phyloP scores from a whole-genome alignment of 495 filamentous ascomycete species.

The Aspergillus sclerotioniger region DNA sequence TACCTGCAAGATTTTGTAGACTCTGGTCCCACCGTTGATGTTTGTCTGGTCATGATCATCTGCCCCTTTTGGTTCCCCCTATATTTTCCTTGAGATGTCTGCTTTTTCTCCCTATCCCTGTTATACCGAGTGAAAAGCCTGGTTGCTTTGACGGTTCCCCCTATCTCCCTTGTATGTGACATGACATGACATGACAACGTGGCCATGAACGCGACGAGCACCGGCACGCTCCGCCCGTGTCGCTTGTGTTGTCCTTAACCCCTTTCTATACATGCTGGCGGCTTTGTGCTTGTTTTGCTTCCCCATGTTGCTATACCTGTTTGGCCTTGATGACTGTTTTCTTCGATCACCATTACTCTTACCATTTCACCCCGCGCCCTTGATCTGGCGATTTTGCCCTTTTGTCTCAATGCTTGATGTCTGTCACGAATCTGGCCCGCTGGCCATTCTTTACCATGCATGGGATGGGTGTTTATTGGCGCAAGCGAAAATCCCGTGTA shows the following conservation, averaged over 20 bases:
- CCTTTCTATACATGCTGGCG: slow-evolving; percentile 12
- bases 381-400: slow-evolving; percentile 19
- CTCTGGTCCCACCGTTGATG: slow-evolving; percentile 18
- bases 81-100: neutral
- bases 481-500: slow-evolving; percentile 35
- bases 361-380: slow-evolving; percentile 13
- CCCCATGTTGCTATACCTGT: slow-evolving; percentile 19
- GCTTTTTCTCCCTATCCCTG: neutral
- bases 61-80: neutral
- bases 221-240: slow-evolving; percentile 16
- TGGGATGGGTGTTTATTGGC: slow-evolving; percentile 48
- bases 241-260: slow-evolving; percentile 14
- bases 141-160: slow-evolving; percentile 40
- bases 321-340: slow-evolving; percentile 13
- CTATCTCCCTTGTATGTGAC: slow-evolving; percentile 24
- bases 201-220: slow-evolving; percentile 26
- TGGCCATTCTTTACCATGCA: slow-evolving; percentile 42
- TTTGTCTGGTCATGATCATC: slow-evolving; percentile 20
- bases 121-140: slow-evolving; percentile 29
- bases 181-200: slow-evolving; percentile 24
- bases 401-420: slow-evolving; percentile 29
- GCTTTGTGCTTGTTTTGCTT: slow-evolving; percentile 23
- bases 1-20: slow-evolving; percentile 67
- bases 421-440: slow-evolving; percentile 37
- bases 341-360: slow-evolving; percentile 9